phyloP scores from a whole-genome alignment of 257 asterid genomes.

The Solanum paucissectum region DNA sequence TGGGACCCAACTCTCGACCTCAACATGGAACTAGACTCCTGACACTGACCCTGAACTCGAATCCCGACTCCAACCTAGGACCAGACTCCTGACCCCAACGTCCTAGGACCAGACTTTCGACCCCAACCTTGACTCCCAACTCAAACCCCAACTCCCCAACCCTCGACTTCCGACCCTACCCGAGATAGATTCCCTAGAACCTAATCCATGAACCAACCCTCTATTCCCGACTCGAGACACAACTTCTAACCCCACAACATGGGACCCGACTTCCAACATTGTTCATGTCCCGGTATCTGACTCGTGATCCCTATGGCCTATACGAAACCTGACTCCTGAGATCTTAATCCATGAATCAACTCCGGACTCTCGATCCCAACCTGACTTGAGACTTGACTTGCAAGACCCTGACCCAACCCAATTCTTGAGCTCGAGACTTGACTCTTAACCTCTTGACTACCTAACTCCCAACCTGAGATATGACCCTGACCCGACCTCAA shows the following conservation, averaged over 20 bases:
- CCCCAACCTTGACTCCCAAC: neutral
- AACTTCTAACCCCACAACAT: neutral
- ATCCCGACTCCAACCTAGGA: neutral
- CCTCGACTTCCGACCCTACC: neutral
- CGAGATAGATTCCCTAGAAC: neutral
- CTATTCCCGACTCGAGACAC: neutral
- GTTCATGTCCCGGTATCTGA: neutral
- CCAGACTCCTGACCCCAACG: neutral
- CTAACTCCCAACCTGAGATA: too few relatives aligned
- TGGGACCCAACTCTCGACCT: neutral
- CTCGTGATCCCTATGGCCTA: neutral
- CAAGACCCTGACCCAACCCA: neutral
- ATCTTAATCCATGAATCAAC: neutral
- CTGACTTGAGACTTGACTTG: neutral
- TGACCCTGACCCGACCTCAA: neutral
- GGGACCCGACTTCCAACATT: neutral
- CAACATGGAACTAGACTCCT: neutral
- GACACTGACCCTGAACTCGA: neutral
- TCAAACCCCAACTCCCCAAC: neutral
- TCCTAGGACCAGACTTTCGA: neutral
- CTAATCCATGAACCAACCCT: neutral
- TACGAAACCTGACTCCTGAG: neutral
- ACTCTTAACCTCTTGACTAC: neutral
- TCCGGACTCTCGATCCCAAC: fast-evolving
- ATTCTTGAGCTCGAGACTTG: neutral